Evolutionary conservation across 192 early-diverging fungal species (phyloP).

Genomic region (Rhizophagus sp.): DNA sequence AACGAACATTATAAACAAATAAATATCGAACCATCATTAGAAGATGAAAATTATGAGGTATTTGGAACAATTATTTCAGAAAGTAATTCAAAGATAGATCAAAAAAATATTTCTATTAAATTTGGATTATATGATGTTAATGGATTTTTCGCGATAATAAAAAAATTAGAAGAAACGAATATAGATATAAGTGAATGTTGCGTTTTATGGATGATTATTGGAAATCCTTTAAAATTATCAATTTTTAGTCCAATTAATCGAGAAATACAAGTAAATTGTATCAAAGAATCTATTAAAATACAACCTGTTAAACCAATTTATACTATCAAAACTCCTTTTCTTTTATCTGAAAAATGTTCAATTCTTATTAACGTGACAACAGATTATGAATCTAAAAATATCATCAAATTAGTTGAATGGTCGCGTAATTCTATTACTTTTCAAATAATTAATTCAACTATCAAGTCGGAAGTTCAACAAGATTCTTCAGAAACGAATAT

Average conservation of each 20-base stretch:
- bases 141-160: neutral
- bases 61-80: neutral
- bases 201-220: neutral
- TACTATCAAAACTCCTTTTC: neutral
- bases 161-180: neutral
- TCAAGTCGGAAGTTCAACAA: no score
- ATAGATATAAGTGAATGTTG: neutral
- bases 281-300: neutral
- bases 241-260: neutral
- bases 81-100: neutral
- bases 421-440: no score
- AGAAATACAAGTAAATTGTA: neutral
- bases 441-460: no score
- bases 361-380: no score
- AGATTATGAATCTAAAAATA: no score
- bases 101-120: neutral
- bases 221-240: neutral
- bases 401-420: no score
- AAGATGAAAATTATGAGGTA: neutral
- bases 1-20: neutral
- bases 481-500: no score
- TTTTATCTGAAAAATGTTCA: no score
- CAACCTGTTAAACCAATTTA: neutral
- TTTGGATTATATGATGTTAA: neutral
- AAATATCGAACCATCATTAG: neutral